Base-by-base conservation (phyloP, 768 basidiomycete species). In the Tylopilus rubrobrunneus region DNA sequence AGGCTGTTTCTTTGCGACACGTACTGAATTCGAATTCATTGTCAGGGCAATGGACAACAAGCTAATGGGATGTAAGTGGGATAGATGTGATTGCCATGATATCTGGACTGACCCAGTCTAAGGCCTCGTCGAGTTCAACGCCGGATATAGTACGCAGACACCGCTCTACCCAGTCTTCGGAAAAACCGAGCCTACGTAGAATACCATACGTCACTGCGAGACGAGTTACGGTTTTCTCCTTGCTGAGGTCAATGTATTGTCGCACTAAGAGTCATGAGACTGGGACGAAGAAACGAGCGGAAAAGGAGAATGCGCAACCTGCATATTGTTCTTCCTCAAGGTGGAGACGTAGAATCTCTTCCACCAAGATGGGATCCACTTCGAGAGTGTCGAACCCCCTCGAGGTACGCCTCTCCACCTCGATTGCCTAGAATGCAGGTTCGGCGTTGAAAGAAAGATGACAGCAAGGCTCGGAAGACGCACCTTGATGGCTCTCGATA, bases 131-230 rank as follows among this genome's bases (percentile, higher is more conserved):
- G n/a, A 92, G 72, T 25, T 90, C 89, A 31, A 87, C 71, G 12
- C 85, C 80, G 27, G 74, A 69, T 27, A 92, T 82, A 7, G 77
- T 69, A 48, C 74, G 71, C 43, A 98, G 69, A 66, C 92, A 97
- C 60, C 87, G 78, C 46, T 81, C 76, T 7, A 92, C 86, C 49
- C 81, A 74, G 11, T 76, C 77, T 62, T 89, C 84, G 2, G 78
- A 69, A 66, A 92, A 92, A 4, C 90, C 91, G 23, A 94, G 75
- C 45, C 89, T 79, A 56, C 87, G 76, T 25, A 98, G 74, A 27
- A 88, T 80, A 42, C 92, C 91, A 64, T 89, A 93, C 0, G 88
- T 88, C 41, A 91, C 77, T 15, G 83, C 94, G 23, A 97, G 76
- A 52, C 83, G 81, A 10, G 81, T 68, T 2, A 91, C 68, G 3